Evolutionary conservation across 1,284 basidiomycete species (phyloP).

Genomic region (Phenoliferia sp.): DNA sequence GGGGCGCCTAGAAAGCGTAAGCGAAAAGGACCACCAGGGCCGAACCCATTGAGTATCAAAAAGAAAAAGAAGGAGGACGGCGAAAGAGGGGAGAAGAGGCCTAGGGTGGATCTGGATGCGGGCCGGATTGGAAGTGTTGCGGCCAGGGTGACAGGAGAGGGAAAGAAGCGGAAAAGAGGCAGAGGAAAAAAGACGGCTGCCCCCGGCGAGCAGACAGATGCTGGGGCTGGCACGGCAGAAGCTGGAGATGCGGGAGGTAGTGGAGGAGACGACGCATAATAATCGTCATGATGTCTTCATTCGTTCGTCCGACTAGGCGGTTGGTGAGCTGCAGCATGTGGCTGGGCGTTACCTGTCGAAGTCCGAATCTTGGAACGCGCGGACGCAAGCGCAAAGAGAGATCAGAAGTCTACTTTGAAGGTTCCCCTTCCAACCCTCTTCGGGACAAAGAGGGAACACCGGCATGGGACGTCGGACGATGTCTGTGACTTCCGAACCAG

Average conservation of each 20-base stretch:
- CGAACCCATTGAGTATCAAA: constrained; percentile 88
- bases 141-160: not conserved
- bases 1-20: constrained; percentile 23
- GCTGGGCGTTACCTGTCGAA: too few species aligned
- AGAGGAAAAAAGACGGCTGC: not conserved
- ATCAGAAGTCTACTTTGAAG: too few species aligned
- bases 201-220: not conserved
- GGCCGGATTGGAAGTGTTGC: not conserved
- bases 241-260: not conserved
- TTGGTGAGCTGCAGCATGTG: too few species aligned
- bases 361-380: too few species aligned
- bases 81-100: not conserved
- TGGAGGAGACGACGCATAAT: not conserved
- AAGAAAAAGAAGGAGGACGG: constrained; percentile 60
- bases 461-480: too few species aligned
- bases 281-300: too few species aligned
- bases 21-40: constrained; percentile 60
- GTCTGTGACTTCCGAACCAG: too few species aligned
- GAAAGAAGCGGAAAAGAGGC: not conserved
- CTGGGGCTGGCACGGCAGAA: not conserved
- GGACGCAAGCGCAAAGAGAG: too few species aligned
- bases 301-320: too few species aligned
- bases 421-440: too few species aligned
- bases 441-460: too few species aligned
- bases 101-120: not conserved